Conservation (phyloP, 306 rosid species). For the Ormosia semicastrata region DNA sequence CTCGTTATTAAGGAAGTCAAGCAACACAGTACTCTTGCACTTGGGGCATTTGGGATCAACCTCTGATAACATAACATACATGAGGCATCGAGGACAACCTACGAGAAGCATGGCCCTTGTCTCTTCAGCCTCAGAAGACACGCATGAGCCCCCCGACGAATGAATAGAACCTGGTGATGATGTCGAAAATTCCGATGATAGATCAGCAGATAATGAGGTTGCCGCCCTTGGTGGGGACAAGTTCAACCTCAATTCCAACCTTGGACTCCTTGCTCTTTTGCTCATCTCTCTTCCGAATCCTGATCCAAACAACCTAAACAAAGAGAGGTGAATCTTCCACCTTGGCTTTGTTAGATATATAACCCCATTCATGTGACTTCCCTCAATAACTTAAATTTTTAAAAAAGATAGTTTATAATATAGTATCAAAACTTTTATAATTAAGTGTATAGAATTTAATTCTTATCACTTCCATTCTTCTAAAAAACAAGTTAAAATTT, state of each 20-base stretch:
- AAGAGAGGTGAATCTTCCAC: neutral
- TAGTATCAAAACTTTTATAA: no score
- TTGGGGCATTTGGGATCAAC: conserved; percentile 59
- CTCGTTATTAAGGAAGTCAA: conserved; percentile 42
- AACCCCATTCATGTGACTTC: no score
- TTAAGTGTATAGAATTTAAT: no score
- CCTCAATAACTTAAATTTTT: neutral
- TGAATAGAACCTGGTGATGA: neutral
- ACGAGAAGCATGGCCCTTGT: conserved; percentile 52
- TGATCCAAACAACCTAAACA: neutral
- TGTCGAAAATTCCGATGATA: neutral
- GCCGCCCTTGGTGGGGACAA: conserved; percentile 31
- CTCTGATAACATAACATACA: conserved; percentile 55
- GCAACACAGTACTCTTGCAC: conserved; percentile 50
- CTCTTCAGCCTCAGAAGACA: conserved; percentile 36
- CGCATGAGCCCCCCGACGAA: conserved; percentile 39
- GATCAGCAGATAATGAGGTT: neutral
- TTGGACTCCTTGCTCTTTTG: conserved; percentile 30
- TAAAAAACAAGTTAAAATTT: no score
- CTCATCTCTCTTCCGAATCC: conserved; percentile 21
- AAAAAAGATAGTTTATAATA: no score
- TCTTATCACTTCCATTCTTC: no score
- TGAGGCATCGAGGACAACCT: conserved; percentile 62
- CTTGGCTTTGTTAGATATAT: no score
- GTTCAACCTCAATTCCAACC: conserved; percentile 40